Evolutionary conservation across 495 filamentous ascomycete species (phyloP), one percentile per base, ranked within the genome.

Genomic region (Cercophora scortea): DNA sequence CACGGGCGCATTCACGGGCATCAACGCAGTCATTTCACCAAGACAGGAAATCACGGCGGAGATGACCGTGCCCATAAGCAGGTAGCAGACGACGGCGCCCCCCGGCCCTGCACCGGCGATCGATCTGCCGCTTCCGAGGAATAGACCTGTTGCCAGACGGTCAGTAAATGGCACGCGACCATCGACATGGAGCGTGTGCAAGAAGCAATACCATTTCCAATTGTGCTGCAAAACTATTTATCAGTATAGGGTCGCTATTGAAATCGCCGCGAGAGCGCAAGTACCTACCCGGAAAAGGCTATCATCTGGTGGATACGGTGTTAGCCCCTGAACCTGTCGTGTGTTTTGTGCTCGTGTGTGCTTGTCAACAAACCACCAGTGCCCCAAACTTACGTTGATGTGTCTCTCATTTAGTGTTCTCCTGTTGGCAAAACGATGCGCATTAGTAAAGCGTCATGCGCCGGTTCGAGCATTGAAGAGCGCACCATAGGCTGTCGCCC

Each of bases 1-100:
- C 2, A 77, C 61, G 5, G 74, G 69, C 18, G 72, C 74, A 50
- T 72, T 75, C 39, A 79, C 72, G 10, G 74, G 74, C 60, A 79
- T 71, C 34, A 77, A 55, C 8, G 74, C 71, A 12, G 73, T 77
- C 74, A 79, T 78, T 47, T 79, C 74, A n/a, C 73, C 72, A 12
- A 79, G 55, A 42, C 69, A 73, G 16, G 70, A 70, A 12, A 76
- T 70, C 0, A 80, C 72, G 6, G 79, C 74, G 44, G 74, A 80
- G 40, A 77, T 69, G 6, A 76, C 71, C 32, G 70, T 74, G 1
- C 72, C 69, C 44, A 71, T 71, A 41, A 79, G 65, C 3, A 72
- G 40, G 46, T 76, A 73, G 44, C 53, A 55, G 32, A 71, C 19
- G n/a, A 70, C 65, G 25, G 69, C 65, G 17, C 67, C 67, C 0